phyloP scores from a whole-genome alignment of 2,329 filamentous ascomycete species.

The Exophiala viscosa region DNA sequence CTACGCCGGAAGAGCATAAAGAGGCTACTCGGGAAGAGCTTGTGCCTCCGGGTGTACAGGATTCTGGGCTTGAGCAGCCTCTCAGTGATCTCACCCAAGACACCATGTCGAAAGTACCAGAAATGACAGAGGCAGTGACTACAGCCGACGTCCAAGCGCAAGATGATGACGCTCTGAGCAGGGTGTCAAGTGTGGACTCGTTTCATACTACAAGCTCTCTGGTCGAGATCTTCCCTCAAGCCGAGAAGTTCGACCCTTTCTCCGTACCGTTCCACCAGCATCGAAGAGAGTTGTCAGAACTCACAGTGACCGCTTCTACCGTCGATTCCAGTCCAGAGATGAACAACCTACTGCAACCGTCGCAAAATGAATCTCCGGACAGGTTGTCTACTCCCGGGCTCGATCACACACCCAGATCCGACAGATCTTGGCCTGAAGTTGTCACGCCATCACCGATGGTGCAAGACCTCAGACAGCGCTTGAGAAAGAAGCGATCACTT shows the following conservation, averaged over 20 bases:
- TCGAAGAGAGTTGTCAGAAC: conserved; percentile 31
- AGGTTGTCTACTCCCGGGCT: conserved; percentile 45
- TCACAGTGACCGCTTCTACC: conserved; percentile 30
- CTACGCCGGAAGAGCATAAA: no score
- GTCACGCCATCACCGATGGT: conserved; percentile 32
- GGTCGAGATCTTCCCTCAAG: conserved; percentile 8
- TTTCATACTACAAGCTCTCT: conserved; percentile 37
- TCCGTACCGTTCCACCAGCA: conserved; percentile 21
- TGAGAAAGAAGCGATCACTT: conserved; percentile 22
- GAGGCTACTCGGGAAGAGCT: no score
- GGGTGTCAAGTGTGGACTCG: conserved; percentile 41
- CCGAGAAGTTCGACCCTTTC: conserved; percentile 16
- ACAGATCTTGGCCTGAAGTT: conserved; percentile 38
- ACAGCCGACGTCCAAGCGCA: neutral
- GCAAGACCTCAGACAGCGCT: conserved; percentile 21
- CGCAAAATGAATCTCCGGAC: conserved; percentile 14
- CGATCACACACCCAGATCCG: conserved; percentile 39
- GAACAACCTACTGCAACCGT: conserved; percentile 5
- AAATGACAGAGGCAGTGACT: neutral
- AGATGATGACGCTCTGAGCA: conserved; percentile 30
- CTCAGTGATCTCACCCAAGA: neutral
- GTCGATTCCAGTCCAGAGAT: conserved; percentile 10
- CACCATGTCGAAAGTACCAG: neutral
- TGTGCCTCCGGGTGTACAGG: neutral
- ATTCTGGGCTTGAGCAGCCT: neutral